phyloP scores from a whole-genome alignment of 306 rosid species.

The Vigna angularis region DNA sequence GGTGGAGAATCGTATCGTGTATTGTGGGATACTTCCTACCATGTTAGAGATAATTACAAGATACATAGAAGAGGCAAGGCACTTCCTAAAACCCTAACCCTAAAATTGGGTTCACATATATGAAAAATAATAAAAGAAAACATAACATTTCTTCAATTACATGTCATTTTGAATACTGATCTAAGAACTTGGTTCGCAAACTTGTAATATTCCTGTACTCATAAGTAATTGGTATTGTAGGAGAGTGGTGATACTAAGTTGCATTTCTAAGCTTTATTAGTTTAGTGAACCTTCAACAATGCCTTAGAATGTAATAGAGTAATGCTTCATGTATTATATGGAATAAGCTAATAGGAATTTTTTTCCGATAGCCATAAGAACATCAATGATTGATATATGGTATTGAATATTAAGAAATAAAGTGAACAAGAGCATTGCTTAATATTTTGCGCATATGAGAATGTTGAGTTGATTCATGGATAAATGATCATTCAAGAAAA shows the following conservation, averaged over 20 bases:
- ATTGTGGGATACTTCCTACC: no score
- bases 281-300: conserved; percentile 2
- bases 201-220: not conserved
- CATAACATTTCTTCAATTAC: not conserved
- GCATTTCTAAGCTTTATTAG: conserved; percentile 12
- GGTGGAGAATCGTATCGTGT: no score
- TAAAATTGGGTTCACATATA: no score
- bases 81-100: no score
- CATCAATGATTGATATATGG: not conserved
- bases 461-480: not conserved
- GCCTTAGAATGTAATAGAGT: not conserved
- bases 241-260: conserved; percentile 15
- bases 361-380: not conserved
- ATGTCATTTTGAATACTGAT: conserved; percentile 19
- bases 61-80: no score
- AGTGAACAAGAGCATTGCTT: not conserved
- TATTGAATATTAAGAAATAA: not conserved
- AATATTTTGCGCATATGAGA: not conserved
- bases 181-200: not conserved
- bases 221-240: not conserved
- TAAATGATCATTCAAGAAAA: conserved; percentile 1
- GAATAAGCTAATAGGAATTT: not conserved
- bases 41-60: no score
- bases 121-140: no score
- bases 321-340: conserved; percentile 7